Conservation (phyloP, 2,329 filamentous ascomycete genomes). For the Orbilia brochopaga region DNA sequence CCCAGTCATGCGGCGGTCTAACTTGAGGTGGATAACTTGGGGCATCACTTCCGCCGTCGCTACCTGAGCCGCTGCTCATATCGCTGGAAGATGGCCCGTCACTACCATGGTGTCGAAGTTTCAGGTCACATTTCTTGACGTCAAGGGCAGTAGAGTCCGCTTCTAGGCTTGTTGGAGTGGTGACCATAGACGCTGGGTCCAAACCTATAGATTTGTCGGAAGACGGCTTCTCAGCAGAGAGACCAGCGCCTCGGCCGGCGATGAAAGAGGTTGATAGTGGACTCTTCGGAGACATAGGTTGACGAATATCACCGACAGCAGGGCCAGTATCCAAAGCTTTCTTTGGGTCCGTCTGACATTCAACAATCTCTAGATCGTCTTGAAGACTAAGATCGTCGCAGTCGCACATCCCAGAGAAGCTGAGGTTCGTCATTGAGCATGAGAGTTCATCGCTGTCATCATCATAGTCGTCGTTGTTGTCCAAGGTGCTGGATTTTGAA, state of each 20-base stretch:
- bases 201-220: background rate
- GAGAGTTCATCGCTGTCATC: background rate
- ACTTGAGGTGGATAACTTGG: constrained; percentile 20
- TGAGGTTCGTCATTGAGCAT: constrained; percentile 10
- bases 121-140: constrained; percentile 1
- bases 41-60: background rate
- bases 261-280: background rate
- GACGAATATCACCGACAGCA: too few species aligned
- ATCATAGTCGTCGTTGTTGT: background rate
- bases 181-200: too few species aligned
- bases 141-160: background rate
- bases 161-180: too few species aligned
- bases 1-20: constrained; percentile 25
- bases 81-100: background rate
- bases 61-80: background rate
- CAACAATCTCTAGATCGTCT: too few species aligned
- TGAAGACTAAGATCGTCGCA: background rate
- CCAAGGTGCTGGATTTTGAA: constrained; percentile 3
- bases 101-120: background rate
- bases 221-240: background rate
- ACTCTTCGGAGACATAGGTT: too few species aligned
- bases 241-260: background rate
- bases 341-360: too few species aligned
- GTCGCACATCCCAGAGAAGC: background rate
- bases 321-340: too few species aligned